Base-by-base conservation (phyloP, 768 basidiomycete genomes). In the Tephrocybe rancida region DNA sequence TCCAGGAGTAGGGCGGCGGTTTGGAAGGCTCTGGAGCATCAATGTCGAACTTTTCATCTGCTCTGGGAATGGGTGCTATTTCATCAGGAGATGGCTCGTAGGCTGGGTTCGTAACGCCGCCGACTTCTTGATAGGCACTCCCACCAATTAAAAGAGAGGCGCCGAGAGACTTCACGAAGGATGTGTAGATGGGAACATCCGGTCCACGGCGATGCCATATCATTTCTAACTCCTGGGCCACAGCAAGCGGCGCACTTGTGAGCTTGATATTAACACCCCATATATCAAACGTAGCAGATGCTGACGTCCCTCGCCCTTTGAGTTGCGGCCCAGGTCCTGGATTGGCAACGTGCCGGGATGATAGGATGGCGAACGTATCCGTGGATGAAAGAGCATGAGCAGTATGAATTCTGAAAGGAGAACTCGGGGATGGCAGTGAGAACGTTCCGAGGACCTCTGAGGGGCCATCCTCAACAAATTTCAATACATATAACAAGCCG, bases 1-100 rank as follows among this genome's bases (percentile, higher is more conserved):
- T 91, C 96, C 96, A 99, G 1, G 92, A 92, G 69, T 95, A 98
- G 0, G 94, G 89, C 24, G 84, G 83, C 3, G 88, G 90, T 58
- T 78, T 86, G 9, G 69, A 65, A 1, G 73, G 72, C 22, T 64
- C 63, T 18, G 69, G 64, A 5, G 61, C 51, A 37, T 64, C 59
- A 4, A 65, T 58, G 56, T 86, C 83, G 41, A 87, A 66, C 54
- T 73, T 76, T 67, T 88, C 88, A 55, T 74, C 77, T 6, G 71
- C 64, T 44, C 84, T 81, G 16, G 92, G 88, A 44, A 90, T 84
- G 4, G 88, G 83, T 0, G 79, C 85, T 1, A 87, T 69, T 61
- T 92, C 91, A 39, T 87, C 86, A 0, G 77, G 61, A 4, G 81
- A 75, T 8, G 88, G 90, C 45, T 83, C 81, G 53, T 85, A 84